Percentiles rank a stretch among this genome's conserved stretches.
phyloP scores from a whole-genome alignment of 2,329 filamentous ascomycete genomes.

The Septoria linicola region DNA sequence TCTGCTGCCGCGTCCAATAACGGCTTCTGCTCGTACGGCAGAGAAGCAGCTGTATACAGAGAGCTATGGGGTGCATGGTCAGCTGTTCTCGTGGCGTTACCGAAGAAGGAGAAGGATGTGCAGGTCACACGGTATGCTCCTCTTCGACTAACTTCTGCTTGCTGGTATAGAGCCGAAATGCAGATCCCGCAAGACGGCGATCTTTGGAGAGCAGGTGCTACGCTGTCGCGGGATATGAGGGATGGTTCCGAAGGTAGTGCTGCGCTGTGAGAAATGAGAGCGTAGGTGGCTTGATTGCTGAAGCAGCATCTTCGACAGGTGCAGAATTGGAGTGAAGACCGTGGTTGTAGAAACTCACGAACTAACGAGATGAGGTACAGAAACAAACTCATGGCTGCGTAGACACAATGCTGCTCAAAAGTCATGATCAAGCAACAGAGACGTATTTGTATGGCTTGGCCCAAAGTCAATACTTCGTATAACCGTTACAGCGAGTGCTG shows the following conservation, averaged over 20 bases:
- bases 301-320: not conserved
- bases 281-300: conserved; percentile 5
- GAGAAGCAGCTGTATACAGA: not conserved
- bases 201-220: too few relatives aligned
- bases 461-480: not conserved
- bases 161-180: too few relatives aligned
- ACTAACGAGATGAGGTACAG: not conserved
- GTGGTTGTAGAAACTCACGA: not conserved
- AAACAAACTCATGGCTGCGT: not conserved
- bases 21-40: not conserved
- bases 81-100: not conserved
- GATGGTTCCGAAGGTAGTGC: not conserved
- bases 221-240: too few relatives aligned
- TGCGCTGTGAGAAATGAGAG: not conserved
- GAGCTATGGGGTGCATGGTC: not conserved
- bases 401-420: too few relatives aligned
- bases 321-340: not conserved
- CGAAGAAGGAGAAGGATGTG: not conserved
- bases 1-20: not conserved
- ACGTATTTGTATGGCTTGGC: conserved; percentile 9
- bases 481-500: not conserved
- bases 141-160: too few relatives aligned
- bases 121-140: conserved; percentile 6
- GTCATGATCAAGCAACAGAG: not conserved
- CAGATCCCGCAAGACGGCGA: not conserved